Evolutionary conservation across 2,329 filamentous ascomycete genomes (phyloP), one percentile per base, ranked within the genome.

Genomic region (Aspergillus sp.): DNA sequence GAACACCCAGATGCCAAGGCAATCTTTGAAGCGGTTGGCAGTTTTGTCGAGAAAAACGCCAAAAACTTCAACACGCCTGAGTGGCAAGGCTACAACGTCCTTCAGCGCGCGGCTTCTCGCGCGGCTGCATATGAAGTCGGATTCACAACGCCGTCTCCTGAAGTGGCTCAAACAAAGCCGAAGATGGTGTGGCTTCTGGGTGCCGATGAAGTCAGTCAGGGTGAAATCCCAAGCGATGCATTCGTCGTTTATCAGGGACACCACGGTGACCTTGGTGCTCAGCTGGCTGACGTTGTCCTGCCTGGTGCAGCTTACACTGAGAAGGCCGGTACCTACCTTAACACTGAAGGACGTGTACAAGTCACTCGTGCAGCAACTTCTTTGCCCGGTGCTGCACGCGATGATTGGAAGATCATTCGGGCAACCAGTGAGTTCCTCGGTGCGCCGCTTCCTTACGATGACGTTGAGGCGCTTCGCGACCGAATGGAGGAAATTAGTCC

Each of bases 351-450:
- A 47, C 87, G 93, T 59, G 88, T 93, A 26, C 93, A 98, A 73
- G 85, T 95, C 76, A 93, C 87, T 45, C 86, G 93, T 55, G 85
- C 88, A 42, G 93, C 93, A 29, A 94, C 89, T 34, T 86, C 86
- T 41, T 77, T 95, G 55, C 88, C 89, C 27, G 93, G 93, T 50
- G 93, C 89, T 45, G 82, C 91, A 47, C 82, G 93, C 63, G 91
- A 93, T 53, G 93, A 98, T 73, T 98, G 93, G 93, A 98, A 97
- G 81, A 97, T 98, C 62, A 83, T 98, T 58, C 88, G 93, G 54
- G 93, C 93, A 12, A 82, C 80, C 47, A 93, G 86, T 63, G 93
- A 97, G 72, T 96, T 94, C 73, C 78, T 98, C 10, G 88, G 86
- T 50, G 82, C 77, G 29, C 85, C 90, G 55, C 80, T 98, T 45